Base-by-base conservation (phyloP, 2,329 filamentous ascomycete genomes). In the Cryphonectria nitschkei region DNA sequence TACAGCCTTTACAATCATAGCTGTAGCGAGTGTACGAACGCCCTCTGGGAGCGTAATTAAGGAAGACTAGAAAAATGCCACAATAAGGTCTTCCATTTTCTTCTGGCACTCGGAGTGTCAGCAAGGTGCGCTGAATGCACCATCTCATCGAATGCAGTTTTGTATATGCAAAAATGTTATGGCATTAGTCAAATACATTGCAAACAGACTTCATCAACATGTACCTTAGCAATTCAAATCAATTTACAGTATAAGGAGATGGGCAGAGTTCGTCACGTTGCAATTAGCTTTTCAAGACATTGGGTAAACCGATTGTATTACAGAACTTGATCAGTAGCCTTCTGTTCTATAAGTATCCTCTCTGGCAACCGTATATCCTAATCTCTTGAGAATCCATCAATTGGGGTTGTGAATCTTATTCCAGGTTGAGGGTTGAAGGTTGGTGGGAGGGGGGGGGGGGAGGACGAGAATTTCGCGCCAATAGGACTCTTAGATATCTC, bases 311-410 rank as follows among this genome's bases (percentile, higher is more conserved):
- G 61, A 43, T 46, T 39, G 34, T 14, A 43, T 64, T 64, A 43
- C 61, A 64, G 19, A 41, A 64, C 26, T 64, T 64, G 41, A 64
- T 29, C 61, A 64, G 61, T 39, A 32, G 16, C 34, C 61, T 29
- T 32, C 41, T 39, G 41, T 46, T 64, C 61, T 64, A 64, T 43
- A 29, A 64, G 37, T 64, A 29, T 14, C 22, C 39, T 64, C 61
- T 64, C 61, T 64, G 61, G 61, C 61, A 26, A 43, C 41, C 43
- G 67, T 62, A 54, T 54, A 68, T 64, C 60, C 67, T 68, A 14
- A 32, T 54, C 26, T 54, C 43, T 39, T 14, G 16, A 41, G 43
- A 11, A 22, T 26, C 50, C n/a, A n/a, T 37, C 37, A 34, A 29
- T 61, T 43, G 62, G 54, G 58, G 29, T 32, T 64, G 41, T 32